Evolutionary conservation across 345 rosid species (phyloP).

Genomic region (Litchi chinensis): DNA sequence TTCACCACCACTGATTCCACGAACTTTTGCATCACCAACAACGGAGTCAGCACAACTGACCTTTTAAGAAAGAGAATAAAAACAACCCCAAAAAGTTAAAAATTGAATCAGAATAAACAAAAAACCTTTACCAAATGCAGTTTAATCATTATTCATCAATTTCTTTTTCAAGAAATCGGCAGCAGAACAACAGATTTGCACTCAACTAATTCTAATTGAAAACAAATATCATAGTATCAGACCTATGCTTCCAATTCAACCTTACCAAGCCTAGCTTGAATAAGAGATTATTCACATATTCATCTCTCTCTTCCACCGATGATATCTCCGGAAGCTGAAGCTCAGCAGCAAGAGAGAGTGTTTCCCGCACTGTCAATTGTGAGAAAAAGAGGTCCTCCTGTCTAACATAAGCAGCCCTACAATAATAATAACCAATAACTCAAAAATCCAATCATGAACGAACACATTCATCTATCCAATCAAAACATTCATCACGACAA

Average conservation of each 20-base stretch:
- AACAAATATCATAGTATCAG: not conserved
- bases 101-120: slow-evolving; percentile 5
- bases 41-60: slow-evolving; percentile 82
- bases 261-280: slow-evolving; percentile 87
- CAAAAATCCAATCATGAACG: slow-evolving; percentile 19
- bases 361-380: slow-evolving; percentile 93
- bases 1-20: slow-evolving; percentile 99
- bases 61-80: slow-evolving; percentile 49
- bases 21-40: slow-evolving; percentile 97
- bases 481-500: not conserved
- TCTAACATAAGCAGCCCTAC: slow-evolving; percentile 87
- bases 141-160: not conserved
- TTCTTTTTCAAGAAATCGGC: no score
- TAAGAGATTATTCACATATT: slow-evolving; percentile 75
- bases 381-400: slow-evolving; percentile 98
- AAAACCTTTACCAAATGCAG: not conserved
- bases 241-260: not conserved
- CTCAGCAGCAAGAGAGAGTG: slow-evolving; percentile 87
- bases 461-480: not conserved
- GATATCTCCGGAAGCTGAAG: slow-evolving; percentile 79
- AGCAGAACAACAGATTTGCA: not conserved
- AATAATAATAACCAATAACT: slow-evolving; percentile 22
- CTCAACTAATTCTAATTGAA: not conserved
- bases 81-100: slow-evolving; percentile 25
- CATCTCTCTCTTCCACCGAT: slow-evolving; percentile 78